Conservation (phyloP, 2,329 filamentous ascomycete genomes). For the Alternaria sp. region DNA sequence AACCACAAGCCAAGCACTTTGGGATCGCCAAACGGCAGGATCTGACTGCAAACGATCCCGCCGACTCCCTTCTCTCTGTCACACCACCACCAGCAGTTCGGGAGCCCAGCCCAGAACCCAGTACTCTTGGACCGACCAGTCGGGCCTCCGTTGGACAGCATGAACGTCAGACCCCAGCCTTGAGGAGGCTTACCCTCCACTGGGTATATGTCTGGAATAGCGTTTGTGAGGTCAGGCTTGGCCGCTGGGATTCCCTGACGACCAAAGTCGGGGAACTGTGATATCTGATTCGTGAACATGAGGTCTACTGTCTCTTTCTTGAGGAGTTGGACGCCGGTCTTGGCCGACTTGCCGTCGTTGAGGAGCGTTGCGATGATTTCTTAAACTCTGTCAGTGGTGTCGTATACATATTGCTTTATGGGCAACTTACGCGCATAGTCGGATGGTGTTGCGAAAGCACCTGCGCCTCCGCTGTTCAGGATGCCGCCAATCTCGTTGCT, state of each 20-base stretch:
- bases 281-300: slow-evolving; percentile 70
- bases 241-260: slow-evolving; percentile 53
- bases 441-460: slow-evolving; percentile 63
- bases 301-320: slow-evolving; percentile 63
- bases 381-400: slow-evolving; percentile 42
- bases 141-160: slow-evolving; percentile 52
- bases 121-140: slow-evolving; percentile 47
- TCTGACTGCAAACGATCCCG: slow-evolving; percentile 38
- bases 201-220: slow-evolving; percentile 58
- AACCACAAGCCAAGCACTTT: slow-evolving; percentile 24
- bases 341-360: slow-evolving; percentile 67
- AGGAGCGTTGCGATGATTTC: slow-evolving; percentile 67
- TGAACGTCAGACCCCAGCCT: slow-evolving; percentile 68
- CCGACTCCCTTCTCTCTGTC: slow-evolving; percentile 66
- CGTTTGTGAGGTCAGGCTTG: slow-evolving; percentile 59
- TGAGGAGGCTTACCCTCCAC: slow-evolving; percentile 57
- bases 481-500: slow-evolving; percentile 51
- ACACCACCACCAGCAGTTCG: slow-evolving; percentile 67
- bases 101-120: slow-evolving; percentile 64
- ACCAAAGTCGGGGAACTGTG: slow-evolving; percentile 59
- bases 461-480: slow-evolving; percentile 66
- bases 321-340: slow-evolving; percentile 61
- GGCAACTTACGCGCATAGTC: slow-evolving; percentile 63
- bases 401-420: background rate
- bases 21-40: slow-evolving; percentile 38